Conservation (phyloP, 2,329 filamentous ascomycete genomes). For the Parastagonospora nodorum region DNA sequence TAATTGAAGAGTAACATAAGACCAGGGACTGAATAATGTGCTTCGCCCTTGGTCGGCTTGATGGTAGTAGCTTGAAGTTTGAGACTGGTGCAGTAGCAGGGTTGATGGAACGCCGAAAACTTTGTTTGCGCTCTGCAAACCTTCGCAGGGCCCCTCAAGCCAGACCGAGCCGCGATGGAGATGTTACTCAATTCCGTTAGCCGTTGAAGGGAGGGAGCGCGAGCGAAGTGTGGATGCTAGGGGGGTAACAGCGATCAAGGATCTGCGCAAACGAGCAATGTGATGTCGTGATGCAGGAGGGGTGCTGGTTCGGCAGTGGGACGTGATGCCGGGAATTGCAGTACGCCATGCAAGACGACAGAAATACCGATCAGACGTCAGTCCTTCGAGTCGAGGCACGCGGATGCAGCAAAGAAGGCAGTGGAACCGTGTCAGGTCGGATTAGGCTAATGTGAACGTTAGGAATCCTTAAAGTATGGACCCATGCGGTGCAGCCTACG, state of each 20-base stretch:
- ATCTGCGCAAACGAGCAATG: constrained; percentile 5
- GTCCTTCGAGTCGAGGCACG: constrained; percentile 11
- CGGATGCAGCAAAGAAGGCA: constrained; percentile 11
- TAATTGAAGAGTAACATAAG: constrained; percentile 23
- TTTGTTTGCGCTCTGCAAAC: constrained; percentile 41
- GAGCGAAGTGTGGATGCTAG: constrained; percentile 10
- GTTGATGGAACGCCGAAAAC: constrained; percentile 43
- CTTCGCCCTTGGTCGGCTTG: constrained; percentile 30
- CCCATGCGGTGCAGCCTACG: constrained; percentile 1
- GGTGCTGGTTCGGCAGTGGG: constrained; percentile 17
- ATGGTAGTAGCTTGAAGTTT: constrained; percentile 39
- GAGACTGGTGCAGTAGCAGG: constrained; percentile 46
- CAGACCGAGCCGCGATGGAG: constrained; percentile 31
- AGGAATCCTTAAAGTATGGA: constrained; percentile 11
- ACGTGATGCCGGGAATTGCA: constrained; percentile 17
- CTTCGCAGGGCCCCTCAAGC: constrained; percentile 29
- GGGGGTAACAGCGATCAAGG: constrained; percentile 5
- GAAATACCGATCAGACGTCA: constrained; percentile 2
- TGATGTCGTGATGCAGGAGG: constrained; percentile 15
- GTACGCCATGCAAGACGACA: constrained; percentile 14
- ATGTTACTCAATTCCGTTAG: constrained; percentile 18
- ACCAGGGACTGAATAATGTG: constrained; percentile 38
- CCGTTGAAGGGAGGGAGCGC: constrained; percentile 8
- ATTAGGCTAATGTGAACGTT: constrained; percentile 45
- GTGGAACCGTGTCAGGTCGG: constrained; percentile 39